Base-by-base conservation (phyloP, 306 rosid species). In the Astragalus glycyphyllos region DNA sequence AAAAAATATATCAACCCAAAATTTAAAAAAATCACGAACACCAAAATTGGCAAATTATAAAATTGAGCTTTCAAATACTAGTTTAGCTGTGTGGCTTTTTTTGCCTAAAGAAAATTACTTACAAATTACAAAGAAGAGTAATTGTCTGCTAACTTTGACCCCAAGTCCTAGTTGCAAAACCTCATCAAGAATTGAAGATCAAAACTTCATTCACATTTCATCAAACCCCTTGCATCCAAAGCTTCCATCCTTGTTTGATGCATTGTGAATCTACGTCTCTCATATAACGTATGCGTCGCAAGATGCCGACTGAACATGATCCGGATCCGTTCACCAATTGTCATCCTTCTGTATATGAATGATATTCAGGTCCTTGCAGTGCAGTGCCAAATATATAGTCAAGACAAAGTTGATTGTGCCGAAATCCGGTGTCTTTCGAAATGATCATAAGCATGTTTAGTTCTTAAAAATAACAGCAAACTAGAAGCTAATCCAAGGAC, bases 371-470 rank as follows among this genome's bases (percentile, higher is more conserved):
- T 47, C 14, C 49, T 53, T 14, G 34, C 74, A 40, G 46, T 14
- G 34, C 74, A 40, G 37, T 32, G 42, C 38, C 69, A 64, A 32
- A 7, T 3, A 8, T 37, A 37, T 50, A 65, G 45, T 67, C 56
- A 83, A 70, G 80, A 79, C 46, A 79, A 2, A 26, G 10, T 12
- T 41, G 81, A 31, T 76, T 81, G 89, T 11, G 87, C 58, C 1
- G 90, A 77, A 53, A 65, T 68, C 0, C 99, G 89, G 62, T 78
- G 83, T 47, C 51, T 78, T 69, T 94, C 99, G 15, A 91, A 91
- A 78, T 23, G 75, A 35, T 91, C 88, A 78, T 94, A 94, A 0
- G 96, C 97, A 23, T 86, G 87, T 71, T 81, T 86, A 10, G 99
- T 94, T 87, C 99, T 91, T 6, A 91, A 72, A 80, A 89, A 91